Evolutionary conservation across 208 protist species (phyloP), one percentile per base, ranked within the genome.

Genomic region (Wallacemonas sp.): DNA sequence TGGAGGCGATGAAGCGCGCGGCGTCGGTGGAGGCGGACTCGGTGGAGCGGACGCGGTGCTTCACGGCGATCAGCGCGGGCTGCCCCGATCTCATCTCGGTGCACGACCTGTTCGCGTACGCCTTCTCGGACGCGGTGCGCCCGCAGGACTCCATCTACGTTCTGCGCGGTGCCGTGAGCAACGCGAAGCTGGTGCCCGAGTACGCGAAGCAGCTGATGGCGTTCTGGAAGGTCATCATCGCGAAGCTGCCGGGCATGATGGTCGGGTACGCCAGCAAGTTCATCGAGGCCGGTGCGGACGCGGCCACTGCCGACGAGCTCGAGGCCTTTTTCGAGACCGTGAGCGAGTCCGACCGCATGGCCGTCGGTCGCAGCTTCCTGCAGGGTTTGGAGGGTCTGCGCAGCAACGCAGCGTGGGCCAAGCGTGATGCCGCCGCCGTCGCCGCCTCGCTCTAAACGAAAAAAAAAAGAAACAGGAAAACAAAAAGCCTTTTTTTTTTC

Each of bases 91-190:
- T n/a, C n/a, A n/a, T n/a, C n/a, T n/a, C 66, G 2, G 78, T 93
- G 36, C n/a, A 39, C 11, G 72, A 80, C 1, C 46, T 90, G 9
- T 79, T 95, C 46, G 68, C 83, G 8, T 93, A 74, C 48, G 68
- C 76, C 23, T 65, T 95, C 11, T 88, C 84, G n/a, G 80, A 81
- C 49, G 80, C 82, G 41, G 80, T 91, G 24, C 76, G 70, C 26
- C 68, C 72, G 23, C 85, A 92, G 63, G 89, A 93, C 66, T 61
- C 82, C 46, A 23, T 76, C 9, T 78, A 69, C 41, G 32, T 95
- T 14, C 54, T 95, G 60, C n/a, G 46, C n/a, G 71, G 68, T 49
- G 39, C 92, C 11, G 82, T 72, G n/a, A 21, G 61, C 16, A 73
- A 75, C 33, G 60, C 76, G 32, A 48, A 67, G 47, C 66, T 61